phyloP scores from a whole-genome alignment of 768 basidiomycete species.

The Macrocybe gigantea region DNA sequence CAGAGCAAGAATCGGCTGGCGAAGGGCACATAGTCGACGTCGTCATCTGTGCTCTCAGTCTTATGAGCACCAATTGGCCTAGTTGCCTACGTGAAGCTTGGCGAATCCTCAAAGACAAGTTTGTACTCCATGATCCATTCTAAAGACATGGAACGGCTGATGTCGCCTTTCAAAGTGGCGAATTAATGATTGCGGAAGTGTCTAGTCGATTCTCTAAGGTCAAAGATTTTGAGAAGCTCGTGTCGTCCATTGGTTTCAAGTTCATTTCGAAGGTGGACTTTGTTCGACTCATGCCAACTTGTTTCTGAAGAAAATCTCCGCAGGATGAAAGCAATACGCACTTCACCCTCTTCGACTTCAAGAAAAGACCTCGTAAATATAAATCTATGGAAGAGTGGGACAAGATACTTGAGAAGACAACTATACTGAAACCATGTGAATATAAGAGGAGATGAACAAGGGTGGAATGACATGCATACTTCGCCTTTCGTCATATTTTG shows the following conservation, averaged over 20 bases:
- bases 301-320: neutral
- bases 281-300: neutral
- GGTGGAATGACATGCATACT: conserved; percentile 8
- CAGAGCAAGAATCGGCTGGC: conserved; percentile 33
- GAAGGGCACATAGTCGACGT: conserved; percentile 83
- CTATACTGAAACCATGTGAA: conserved; percentile 80
- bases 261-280: conserved; percentile 56
- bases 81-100: conserved; percentile 83
- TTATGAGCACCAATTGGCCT: conserved; percentile 99
- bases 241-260: conserved; percentile 69
- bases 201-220: conserved; percentile 72
- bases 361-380: conserved; percentile 43
- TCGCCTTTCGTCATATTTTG: no score
- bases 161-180: conserved; percentile 44
- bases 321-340: conserved; percentile 83
- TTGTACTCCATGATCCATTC: neutral
- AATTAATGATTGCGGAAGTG: conserved; percentile 86
- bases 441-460: conserved; percentile 73
- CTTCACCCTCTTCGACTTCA: conserved; percentile 81
- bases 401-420: conserved; percentile 43
- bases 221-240: conserved; percentile 58
- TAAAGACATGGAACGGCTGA: neutral
- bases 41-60: conserved; percentile 87
- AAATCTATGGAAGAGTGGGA: conserved; percentile 58
- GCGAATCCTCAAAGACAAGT: conserved; percentile 78